Evolutionary conservation across 768 basidiomycete species (phyloP), one percentile per base, ranked within the genome.

Genomic region (Hypholoma sublateritium): DNA sequence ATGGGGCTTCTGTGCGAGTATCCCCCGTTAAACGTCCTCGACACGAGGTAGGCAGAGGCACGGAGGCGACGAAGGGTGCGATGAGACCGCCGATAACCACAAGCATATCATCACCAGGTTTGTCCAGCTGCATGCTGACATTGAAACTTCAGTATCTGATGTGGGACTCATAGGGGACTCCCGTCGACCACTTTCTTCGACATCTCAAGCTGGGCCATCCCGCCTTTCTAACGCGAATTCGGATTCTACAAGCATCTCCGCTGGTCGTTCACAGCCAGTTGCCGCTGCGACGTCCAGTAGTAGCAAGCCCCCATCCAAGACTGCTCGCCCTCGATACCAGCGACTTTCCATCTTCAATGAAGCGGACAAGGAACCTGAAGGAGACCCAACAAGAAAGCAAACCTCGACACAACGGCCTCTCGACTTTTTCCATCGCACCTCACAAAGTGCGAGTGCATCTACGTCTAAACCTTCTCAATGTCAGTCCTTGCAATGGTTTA

Each of bases 201-300:
- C 43, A 17, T 17, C 53, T 19, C 53, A 53, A 22, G 53, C 53
- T 12, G 53, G 53, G 19, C 53, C 53, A 19, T 45, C 53, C 11
- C 53, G 53, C 32, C 17, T 53, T 8, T 4, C 25, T 34, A 52
- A 19, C 25, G 5, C 36, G 3, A 14, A 9, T 11, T 16, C 50
- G 11, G 28, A 32, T 32, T 32, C 28, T 6, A 32, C 28, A 32
- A 32, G 5, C 28, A 5, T 32, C 28, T 32, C 28, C 28, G 9
- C 28, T 1, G 28, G 28, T 32, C 28, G 28, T 9, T 7, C 28
- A 5, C 28, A 32, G 9, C 3, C 28, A 1, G 12, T 12, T 25
- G 19, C 50, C n/a, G 24, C 21, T 25, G 19, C 37, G 7, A 39
- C 36, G 12, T 41, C 50, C 21, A 14, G 6, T 5, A 11, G 19